Conservation (phyloP, 2,329 filamentous ascomycete species). For the Colletotrichum tabaci region DNA sequence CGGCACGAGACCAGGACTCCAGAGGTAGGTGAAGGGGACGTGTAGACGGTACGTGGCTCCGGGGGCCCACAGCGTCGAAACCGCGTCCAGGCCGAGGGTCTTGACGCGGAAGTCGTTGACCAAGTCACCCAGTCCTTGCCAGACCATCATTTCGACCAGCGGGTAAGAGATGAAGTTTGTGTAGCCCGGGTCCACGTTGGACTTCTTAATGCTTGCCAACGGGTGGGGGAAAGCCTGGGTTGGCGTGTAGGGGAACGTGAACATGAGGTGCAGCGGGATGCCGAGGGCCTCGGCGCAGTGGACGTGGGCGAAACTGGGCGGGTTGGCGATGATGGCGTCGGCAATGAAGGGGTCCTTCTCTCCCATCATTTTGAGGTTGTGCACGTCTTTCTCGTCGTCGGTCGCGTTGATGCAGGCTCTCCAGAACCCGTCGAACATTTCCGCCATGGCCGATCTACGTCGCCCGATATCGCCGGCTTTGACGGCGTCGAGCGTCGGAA, state of each 20-base stretch:
- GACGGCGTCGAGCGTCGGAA: slow-evolving; percentile 81
- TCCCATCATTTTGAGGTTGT: slow-evolving; percentile 77
- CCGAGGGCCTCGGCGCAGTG: slow-evolving; percentile 86
- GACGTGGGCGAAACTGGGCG: slow-evolving; percentile 82
- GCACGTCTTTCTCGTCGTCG: slow-evolving; percentile 75
- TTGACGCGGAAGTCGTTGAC: slow-evolving; percentile 81
- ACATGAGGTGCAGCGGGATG: slow-evolving; percentile 87
- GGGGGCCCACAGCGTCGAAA: slow-evolving; percentile 84
- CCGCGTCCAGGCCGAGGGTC: slow-evolving; percentile 79
- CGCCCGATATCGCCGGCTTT: slow-evolving; percentile 80
- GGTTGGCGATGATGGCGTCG: slow-evolving; percentile 89
- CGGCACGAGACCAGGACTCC: slow-evolving; percentile 76
- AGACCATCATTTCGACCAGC: slow-evolving; percentile 88
- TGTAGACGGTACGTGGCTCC: slow-evolving; percentile 80
- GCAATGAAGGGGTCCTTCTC: slow-evolving; percentile 74
- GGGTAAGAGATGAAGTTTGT: slow-evolving; percentile 87
- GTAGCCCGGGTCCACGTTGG: slow-evolving; percentile 80
- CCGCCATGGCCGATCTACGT: slow-evolving; percentile 78
- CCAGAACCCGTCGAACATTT: slow-evolving; percentile 90
- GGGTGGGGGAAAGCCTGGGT: slow-evolving; percentile 84
- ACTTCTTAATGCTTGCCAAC: slow-evolving; percentile 80
- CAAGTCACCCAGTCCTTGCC: slow-evolving; percentile 88
- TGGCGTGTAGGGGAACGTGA: slow-evolving; percentile 87
- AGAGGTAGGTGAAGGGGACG: slow-evolving; percentile 83
- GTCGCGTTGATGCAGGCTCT: slow-evolving; percentile 81